Percentiles rank a stretch among this genome's conserved stretches.
These are phyloP conservation scores for Epichloe uncinata DNA, from an alignment of 2,329 filamentous ascomycete species.

Conservation along the genomic window DNA sequence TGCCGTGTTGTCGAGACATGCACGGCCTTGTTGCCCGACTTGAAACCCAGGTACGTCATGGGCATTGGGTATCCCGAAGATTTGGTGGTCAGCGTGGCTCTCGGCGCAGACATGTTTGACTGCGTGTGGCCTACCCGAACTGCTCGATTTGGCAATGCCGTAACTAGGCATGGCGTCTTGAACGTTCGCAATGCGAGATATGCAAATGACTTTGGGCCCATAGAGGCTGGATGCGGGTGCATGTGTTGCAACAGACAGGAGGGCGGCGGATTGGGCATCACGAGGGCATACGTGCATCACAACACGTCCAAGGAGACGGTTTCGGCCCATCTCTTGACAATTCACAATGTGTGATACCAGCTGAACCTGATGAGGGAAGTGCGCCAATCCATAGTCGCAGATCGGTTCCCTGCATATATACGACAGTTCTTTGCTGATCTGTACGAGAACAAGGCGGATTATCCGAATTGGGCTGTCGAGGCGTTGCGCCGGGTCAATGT, in stretches of 20 bases:
- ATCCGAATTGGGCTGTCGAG: conserved; percentile 73
- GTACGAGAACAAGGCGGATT: conserved; percentile 49
- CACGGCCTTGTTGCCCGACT: conserved; percentile 68
- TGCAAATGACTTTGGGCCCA: conserved; percentile 65
- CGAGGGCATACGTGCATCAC: conserved; percentile 82
- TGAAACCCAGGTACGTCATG: conserved; percentile 98
- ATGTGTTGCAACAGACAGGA: conserved; percentile 52
- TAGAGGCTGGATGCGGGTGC: conserved; percentile 75
- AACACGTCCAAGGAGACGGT: conserved; percentile 90
- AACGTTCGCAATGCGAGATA: conserved; percentile 70
- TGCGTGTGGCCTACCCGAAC: conserved; percentile 98
- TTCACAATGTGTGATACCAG: conserved; percentile 94
- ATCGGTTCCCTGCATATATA: conserved; percentile 67
- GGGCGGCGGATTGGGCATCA: conserved; percentile 67
- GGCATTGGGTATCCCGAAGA: conserved; percentile 97
- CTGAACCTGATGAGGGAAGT: conserved; percentile 67
- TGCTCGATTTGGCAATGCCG: conserved; percentile 87
- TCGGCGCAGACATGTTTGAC: conserved; percentile 98
- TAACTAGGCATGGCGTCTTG: conserved; percentile 68
- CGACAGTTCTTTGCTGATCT: conserved; percentile 63
- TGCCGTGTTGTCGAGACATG: conserved; percentile 83
- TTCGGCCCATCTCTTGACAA: conserved; percentile 69
- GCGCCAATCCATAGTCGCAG: conserved; percentile 66
- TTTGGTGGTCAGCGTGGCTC: conserved; percentile 78
- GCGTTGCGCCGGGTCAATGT: conserved; percentile 71